Evolutionary conservation across 805 yeast genomes (phyloP), one percentile per base, ranked within the genome.

Genomic region (Ogataea philodendri): DNA sequence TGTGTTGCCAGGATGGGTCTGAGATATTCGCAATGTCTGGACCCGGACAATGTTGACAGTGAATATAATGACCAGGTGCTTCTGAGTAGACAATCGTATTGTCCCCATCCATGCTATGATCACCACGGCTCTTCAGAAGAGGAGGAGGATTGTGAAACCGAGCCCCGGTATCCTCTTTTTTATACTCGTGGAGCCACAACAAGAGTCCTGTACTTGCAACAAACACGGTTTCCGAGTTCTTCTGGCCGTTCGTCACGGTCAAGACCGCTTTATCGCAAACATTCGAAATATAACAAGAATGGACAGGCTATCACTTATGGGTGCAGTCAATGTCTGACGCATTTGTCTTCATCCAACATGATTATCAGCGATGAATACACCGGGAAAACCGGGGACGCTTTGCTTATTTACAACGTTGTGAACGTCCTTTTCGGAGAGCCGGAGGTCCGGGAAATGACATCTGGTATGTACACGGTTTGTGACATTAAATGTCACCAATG

Each of bases 361-460:
- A 49, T 59, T n/a, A 51, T 58, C 14, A 48, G 55, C 17, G 57
- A 52, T 34, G 57, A 69, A 31, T 80, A 78, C 49, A 59, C 63
- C 15, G 86, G 85, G 1, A 62, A 63, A 26, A 63, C 72, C 1
- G 86, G 87, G 0, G 68, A 68, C 34, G 86, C 84, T 1, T 69
- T 65, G 44, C 57, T 80, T 26, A 74, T 80, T 44, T 60, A 66
- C 28, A 59, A 60, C 22, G 76, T 75, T 6, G 58, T 52, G 9
- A 55, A 60, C 32, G 39, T 51, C 10, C 33, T 37, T 4, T 33
- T 45, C n/a, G 56, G 55, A 1, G 37, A 32, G 9, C 37, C 42
- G 9, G 55, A 54, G 27, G 38, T 36, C 9, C 40, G 57, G 9
- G 41, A 62, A 23, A 79, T 81, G 86, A 61, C 70, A 18, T 78